Evolutionary conservation across 2,329 filamentous ascomycete species (phyloP), one percentile per base, ranked within the genome.

Genomic region (Neonectria faginata): DNA sequence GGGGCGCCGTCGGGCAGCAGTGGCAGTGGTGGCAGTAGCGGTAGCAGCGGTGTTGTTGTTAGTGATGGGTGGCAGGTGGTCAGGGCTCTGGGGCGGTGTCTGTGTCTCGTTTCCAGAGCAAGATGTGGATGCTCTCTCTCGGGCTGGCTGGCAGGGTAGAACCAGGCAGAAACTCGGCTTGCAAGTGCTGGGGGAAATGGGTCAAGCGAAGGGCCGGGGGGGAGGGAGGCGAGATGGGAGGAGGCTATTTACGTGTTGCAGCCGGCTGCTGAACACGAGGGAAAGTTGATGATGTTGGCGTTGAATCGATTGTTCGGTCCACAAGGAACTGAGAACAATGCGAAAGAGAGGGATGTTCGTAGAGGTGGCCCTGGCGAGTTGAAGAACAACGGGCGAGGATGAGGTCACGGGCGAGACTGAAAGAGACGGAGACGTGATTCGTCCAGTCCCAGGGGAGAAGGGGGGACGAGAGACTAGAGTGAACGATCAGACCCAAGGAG

Each of bases 231-330:
- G 50, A 48, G 65, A 65, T 64, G 39, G 36, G 55, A 57, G 31
- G 62, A 57, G 31, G 62, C 31, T 64, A 62, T 74, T 71, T 70
- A 67, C 62, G 71, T 73, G 71, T 66, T 68, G 72, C 72, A 74
- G 70, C 72, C 72, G 69, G 72, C 71, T 74, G 70, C 71, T 74
- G 72, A 74, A 68, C 72, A 73, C 72, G 63, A 73, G 60, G 52
- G 59, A 71, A 70, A 68, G 66, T 67, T 51, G 42, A 57, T 62
- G 57, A 52, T 74, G 62, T 58, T 72, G 70, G 62, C 62, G 57
- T 31, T 62, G 70, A 60, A 64, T 67, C 68, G 69, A 67, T 69
- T 74, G 72, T 73, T 70, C 70, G 67, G 72, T 73, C 69, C 69
- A 67, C 70, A 55, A 64, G 69, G 70, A 74, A 67, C 72, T 70